Base-by-base conservation (phyloP, 148 eudicot species). In the Suaeda aralocaspica region DNA sequence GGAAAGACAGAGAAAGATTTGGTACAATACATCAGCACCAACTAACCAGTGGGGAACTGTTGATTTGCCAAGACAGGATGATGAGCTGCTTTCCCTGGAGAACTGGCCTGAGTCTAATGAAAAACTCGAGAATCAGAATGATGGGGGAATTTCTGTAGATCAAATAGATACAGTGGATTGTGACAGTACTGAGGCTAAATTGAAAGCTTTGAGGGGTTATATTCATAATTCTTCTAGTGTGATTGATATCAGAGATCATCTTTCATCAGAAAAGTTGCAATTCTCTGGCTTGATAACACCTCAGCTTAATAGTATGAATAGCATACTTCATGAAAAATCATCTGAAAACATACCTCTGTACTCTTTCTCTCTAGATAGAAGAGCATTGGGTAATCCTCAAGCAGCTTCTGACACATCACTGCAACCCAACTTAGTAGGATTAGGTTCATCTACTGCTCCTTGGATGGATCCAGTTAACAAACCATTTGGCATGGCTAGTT, bases 1-100 rank as follows among this genome's bases (percentile, higher is more conserved):
- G 76, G 98, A 94, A 84, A 87, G 98, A 70, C 98, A 94, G 81
- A 89, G 98, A 75, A 94, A 87, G 86, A 91, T 94, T 76, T 94
- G 98, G 98, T 94, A 91, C 82, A 93, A 79, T 78, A 70, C 92
- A 69, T 87, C 96, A 68, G 70, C 92, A 46, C 91, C 78, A 72
- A 80, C 86, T 67, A 88, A 84, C 69, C 87, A 82, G 59, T 67
- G 77, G 79, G 92, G 84, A 64, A 58, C 77, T 52, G 66, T 72
- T 39, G 95, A 85, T 64, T 66, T 84, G 51, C 73, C 72, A 41
- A 80, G 84, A 77, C 82, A 84, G 66, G 72, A 78, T 2, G 85
- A 76, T 57, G 95, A 90, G 73, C 75, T 88, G 80, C 89, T 87
- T 73, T 78, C 82, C 39, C 45, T 85, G 79, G 85, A 82, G 78